phyloP scores from a whole-genome alignment of 2,329 filamentous ascomycete species.

The Sarocladiaceae sp. region DNA sequence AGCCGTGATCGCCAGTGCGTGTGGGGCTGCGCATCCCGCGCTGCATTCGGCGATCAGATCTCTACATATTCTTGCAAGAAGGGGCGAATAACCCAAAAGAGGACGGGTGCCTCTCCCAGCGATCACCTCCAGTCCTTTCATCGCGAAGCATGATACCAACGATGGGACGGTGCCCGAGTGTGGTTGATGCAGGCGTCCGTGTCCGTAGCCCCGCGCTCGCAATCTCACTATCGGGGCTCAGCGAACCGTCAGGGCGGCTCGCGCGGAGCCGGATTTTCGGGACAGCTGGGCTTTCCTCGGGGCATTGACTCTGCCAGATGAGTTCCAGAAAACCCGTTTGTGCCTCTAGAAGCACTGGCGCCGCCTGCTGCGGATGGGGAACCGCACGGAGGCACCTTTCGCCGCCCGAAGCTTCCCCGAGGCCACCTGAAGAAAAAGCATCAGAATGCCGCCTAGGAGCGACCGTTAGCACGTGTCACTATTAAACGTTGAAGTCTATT shows the following conservation, averaged over 20 bases:
- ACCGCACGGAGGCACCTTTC: background rate
- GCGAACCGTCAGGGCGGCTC: background rate
- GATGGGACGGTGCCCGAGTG: too few species aligned
- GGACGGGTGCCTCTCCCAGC: too few species aligned
- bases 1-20: constrained; percentile 8
- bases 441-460: background rate
- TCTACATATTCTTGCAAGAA: background rate
- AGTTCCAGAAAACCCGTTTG: background rate
- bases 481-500: too few species aligned
- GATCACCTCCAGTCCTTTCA: too few species aligned
- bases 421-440: too few species aligned
- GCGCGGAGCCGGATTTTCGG: background rate
- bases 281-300: background rate
- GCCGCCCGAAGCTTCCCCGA: background rate
- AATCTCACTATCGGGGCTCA: too few species aligned
- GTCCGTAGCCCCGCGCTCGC: too few species aligned
- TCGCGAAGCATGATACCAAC: too few species aligned
- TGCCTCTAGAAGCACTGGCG: too few species aligned
- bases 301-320: background rate
- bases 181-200: too few species aligned
- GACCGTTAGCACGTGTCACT: background rate
- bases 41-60: constrained; percentile 8
- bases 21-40: background rate
- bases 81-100: too few species aligned
- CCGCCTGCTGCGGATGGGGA: constrained; percentile 5